Evolutionary conservation across 2,329 filamentous ascomycete genomes (phyloP), one percentile per base, ranked within the genome.

Genomic region (Pseudopyrenochaeta lycopersici): DNA sequence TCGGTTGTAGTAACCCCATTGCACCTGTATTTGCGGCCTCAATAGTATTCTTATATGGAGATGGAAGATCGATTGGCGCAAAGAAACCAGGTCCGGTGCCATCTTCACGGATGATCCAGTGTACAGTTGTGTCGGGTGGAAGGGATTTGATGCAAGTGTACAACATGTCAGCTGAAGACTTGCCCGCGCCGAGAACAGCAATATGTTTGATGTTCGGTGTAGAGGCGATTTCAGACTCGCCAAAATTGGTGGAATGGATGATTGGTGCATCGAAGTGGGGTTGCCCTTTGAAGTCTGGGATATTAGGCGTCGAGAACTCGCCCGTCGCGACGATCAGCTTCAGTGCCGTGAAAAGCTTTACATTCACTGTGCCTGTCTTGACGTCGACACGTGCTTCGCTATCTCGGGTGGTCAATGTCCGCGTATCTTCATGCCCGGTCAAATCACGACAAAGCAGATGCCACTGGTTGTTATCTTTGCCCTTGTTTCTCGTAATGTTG

Each of bases 81-180:
- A 74, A 68, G 23, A 63, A 65, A 12, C 64, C 68, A 27, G 73
- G 63, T n/a, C 74, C 74, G 3, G 63, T 63, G 17, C 49, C 36
- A 3, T 46, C 42, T 31, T 46, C 41, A 27, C 47, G 46, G 29
- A 76, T 68, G 40, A 77, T 66, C 76, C 76, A 78, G 14, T 58
- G 65, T 2, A 77, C 72, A 0, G 40, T 62, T 42, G 74, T 75
- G 14, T 64, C 66, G 17, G 40, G 40, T 4, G 40, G 23, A 4
- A 42, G n/a, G 1, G 64, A 65, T 55, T 75, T 76, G 21, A 64
- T 66, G 7, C 60, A 54, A 32, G 70, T 67, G 48, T 78, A 78
- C 1, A 72, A 68, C 60, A 77, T 71, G 52, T 78, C 76, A 15
- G 72, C 75, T 5, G 75, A 64, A 7, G 76, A 78, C 43, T 78